phyloP scores from a whole-genome alignment of 257 asterid species.

The Primulina huaijiensis region DNA sequence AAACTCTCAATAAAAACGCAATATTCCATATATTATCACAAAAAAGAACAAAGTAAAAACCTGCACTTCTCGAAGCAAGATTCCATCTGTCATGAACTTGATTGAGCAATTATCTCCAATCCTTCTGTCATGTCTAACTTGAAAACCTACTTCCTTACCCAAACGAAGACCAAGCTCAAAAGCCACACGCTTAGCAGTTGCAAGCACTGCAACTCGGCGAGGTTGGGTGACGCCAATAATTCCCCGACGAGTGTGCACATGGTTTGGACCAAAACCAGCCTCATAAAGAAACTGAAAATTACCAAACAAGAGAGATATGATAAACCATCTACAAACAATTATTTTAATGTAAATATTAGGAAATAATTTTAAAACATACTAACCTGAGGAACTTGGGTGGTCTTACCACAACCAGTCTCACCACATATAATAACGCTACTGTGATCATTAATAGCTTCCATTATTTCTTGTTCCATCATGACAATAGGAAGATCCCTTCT shows the following conservation, averaged over 20 bases:
- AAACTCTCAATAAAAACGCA: slow-evolving; percentile 3
- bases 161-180: slow-evolving; percentile 78
- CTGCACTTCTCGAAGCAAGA: slow-evolving; percentile 96
- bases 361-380: slow-evolving; percentile 24
- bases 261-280: slow-evolving; percentile 74
- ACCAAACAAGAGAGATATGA: slow-evolving; percentile 22
- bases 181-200: slow-evolving; percentile 96
- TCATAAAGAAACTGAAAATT: slow-evolving; percentile 85
- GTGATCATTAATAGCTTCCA: slow-evolving; percentile 82
- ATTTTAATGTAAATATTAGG: background rate
- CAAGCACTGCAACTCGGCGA: slow-evolving; percentile 95
- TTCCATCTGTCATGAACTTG: slow-evolving; percentile 98
- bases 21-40: slow-evolving; percentile 4
- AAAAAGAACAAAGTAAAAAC: slow-evolving; percentile 39
- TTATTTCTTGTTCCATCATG: slow-evolving; percentile 97
- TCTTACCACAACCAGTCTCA: slow-evolving; percentile 97
- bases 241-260: slow-evolving; percentile 49
- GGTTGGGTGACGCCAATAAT: slow-evolving; percentile 96
- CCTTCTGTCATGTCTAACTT: slow-evolving; percentile 91
- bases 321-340: background rate
- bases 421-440: slow-evolving; percentile 81
- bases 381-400: slow-evolving; percentile 99
- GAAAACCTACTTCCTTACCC: slow-evolving; percentile 94
- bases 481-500: slow-evolving; percentile 81
- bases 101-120: slow-evolving; percentile 79